Percentiles rank a stretch among this genome's conserved stretches.
Conservation (phyloP, 208 protist species). For the Wallacemonas rigidus region DNA sequence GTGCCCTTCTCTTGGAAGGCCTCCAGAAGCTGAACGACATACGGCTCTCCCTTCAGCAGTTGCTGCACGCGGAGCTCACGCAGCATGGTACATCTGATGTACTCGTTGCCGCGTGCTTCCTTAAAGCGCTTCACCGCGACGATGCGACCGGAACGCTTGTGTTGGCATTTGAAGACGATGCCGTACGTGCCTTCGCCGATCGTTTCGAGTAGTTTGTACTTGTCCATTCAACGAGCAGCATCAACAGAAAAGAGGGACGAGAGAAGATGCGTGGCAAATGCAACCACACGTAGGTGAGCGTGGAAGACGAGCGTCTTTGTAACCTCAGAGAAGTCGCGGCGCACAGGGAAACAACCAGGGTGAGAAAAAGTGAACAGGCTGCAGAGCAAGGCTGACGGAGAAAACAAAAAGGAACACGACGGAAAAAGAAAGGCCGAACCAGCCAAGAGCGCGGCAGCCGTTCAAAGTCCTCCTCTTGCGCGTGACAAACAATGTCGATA, state of each 20-base stretch:
- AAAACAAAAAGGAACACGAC: too few species aligned
- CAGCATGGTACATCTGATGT: slow-evolving; percentile 88
- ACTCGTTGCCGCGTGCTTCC: slow-evolving; percentile 84
- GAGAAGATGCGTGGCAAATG: not conserved
- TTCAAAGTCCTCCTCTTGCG: too few species aligned
- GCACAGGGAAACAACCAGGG: too few species aligned
- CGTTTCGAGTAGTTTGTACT: slow-evolving; percentile 69
- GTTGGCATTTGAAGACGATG: slow-evolving; percentile 90
- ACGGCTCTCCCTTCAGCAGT: slow-evolving; percentile 83
- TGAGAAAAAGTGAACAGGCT: too few species aligned
- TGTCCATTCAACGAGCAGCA: slow-evolving; percentile 54
- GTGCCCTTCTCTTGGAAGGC: slow-evolving; percentile 82
- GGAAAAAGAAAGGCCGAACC: too few species aligned
- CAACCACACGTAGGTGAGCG: too few species aligned
- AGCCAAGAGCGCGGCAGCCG: too few species aligned
- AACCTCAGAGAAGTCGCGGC: too few species aligned
- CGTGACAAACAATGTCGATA: too few species aligned
- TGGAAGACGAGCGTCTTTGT: too few species aligned
- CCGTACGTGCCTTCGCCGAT: slow-evolving; percentile 96
- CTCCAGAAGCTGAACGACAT: slow-evolving; percentile 92
- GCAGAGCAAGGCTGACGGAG: too few species aligned
- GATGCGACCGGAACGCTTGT: slow-evolving; percentile 73
- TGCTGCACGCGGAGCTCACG: slow-evolving; percentile 92
- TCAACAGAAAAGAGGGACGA: slow-evolving; percentile 23
- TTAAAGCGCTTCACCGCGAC: slow-evolving; percentile 97